phyloP scores from a whole-genome alignment of 2,329 filamentous ascomycete genomes.

The Penicillium thymicola region DNA sequence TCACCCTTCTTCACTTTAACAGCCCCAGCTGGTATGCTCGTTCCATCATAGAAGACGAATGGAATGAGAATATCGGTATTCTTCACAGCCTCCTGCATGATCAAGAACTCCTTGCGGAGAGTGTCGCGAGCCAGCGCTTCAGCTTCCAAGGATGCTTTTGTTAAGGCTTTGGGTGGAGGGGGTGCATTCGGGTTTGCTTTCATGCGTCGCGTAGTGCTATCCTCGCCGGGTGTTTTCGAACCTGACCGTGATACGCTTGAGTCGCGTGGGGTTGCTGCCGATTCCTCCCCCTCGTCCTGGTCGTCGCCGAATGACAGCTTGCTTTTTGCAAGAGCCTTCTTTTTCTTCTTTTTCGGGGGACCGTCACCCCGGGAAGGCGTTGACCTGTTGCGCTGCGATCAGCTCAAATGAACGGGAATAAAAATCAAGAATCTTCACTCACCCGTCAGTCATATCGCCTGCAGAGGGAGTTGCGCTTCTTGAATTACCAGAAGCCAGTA shows the following conservation, averaged over 20 bases:
- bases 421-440: constrained; percentile 35
- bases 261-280: constrained; percentile 36
- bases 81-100: constrained; percentile 81
- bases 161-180: constrained; percentile 67
- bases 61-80: constrained; percentile 85
- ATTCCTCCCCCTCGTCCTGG: constrained; percentile 52
- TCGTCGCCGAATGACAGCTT: constrained; percentile 64
- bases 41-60: constrained; percentile 96
- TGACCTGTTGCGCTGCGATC: constrained; percentile 57
- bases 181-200: constrained; percentile 46
- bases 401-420: constrained; percentile 36
- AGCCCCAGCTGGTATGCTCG: constrained; percentile 77
- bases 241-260: constrained; percentile 40
- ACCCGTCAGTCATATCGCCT: constrained; percentile 56
- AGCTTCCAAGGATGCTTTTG: constrained; percentile 70
- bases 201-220: constrained; percentile 34
- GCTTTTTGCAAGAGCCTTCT: constrained; percentile 57
- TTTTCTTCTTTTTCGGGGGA: constrained; percentile 55
- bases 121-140: constrained; percentile 75
- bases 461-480: constrained; percentile 51
- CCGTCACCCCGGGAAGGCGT: constrained; percentile 47
- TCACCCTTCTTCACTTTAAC: constrained; percentile 92
- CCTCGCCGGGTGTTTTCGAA: constrained; percentile 36
- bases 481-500: constrained; percentile 44
- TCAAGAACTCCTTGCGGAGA: constrained; percentile 74